phyloP scores from a whole-genome alignment of 306 rosid genomes.

The Psophocarpus tetragonolobus region DNA sequence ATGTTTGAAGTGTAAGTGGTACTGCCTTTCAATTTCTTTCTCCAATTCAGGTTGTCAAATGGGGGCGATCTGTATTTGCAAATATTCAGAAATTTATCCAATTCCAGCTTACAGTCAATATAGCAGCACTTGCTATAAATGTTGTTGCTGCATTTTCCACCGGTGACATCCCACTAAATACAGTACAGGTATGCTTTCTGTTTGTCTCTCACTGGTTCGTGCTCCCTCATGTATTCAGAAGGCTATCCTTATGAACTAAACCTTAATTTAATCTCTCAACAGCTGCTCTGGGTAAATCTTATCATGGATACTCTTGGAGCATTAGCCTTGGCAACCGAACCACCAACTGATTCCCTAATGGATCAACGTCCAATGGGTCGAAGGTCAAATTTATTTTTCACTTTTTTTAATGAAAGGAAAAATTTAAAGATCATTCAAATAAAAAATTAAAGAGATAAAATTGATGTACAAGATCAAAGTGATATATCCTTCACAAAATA shows the following conservation, averaged over 20 bases:
- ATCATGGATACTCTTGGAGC: constrained; percentile 99
- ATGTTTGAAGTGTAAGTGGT: constrained; percentile 13
- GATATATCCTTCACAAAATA: background rate
- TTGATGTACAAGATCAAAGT: background rate
- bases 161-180: constrained; percentile 87
- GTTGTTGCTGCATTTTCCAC: constrained; percentile 87
- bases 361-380: constrained; percentile 79
- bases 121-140: constrained; percentile 89
- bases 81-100: constrained; percentile 98
- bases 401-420: background rate
- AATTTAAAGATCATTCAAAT: no score
- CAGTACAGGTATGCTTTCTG: constrained; percentile 80
- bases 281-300: constrained; percentile 99
- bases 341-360: constrained; percentile 95
- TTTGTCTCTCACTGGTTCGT: constrained; percentile 6
- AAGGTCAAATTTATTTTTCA: constrained; percentile 46
- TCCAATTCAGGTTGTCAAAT: constrained; percentile 79
- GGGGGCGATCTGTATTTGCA: constrained; percentile 97
- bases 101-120: constrained; percentile 95
- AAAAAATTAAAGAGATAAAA: background rate
- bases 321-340: constrained; percentile 94
- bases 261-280: constrained; percentile 32
- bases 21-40: constrained; percentile 12
- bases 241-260: constrained; percentile 22
- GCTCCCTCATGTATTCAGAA: constrained; percentile 12